These are phyloP conservation scores for Microsporum canis DNA, from an alignment of 2,329 filamentous ascomycete genomes.

Conservation along the genomic window DNA sequence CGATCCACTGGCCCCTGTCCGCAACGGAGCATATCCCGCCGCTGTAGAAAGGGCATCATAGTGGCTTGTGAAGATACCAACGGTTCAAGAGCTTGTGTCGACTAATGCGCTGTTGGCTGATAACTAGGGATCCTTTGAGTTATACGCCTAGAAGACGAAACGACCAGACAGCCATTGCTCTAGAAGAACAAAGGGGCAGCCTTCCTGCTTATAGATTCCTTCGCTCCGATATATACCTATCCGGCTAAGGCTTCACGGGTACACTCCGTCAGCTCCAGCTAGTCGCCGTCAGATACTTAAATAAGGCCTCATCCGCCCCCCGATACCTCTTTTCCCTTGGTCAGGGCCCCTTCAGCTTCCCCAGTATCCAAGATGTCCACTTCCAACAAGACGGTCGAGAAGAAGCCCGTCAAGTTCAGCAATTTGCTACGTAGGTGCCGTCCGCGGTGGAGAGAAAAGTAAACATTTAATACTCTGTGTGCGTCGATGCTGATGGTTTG, in stretches of 20 bases:
- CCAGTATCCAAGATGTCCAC: constrained; percentile 23
- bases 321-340: constrained; percentile 61
- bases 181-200: neutral
- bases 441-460: neutral
- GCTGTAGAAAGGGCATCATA: neutral
- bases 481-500: constrained; percentile 8
- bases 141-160: neutral
- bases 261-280: neutral
- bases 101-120: neutral
- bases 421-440: constrained; percentile 64
- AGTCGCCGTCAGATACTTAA: neutral
- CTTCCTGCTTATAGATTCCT: neutral
- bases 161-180: neutral
- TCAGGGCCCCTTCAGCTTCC: constrained; percentile 68
- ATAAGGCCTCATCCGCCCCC: neutral
- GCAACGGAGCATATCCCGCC: neutral
- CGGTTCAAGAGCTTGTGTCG: neutral
- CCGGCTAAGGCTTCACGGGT: neutral
- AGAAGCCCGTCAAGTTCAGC: constrained; percentile 99
- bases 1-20: constrained; percentile 1
- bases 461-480: neutral
- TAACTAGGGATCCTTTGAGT: neutral
- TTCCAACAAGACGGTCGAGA: constrained; percentile 58
- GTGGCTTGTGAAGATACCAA: neutral
- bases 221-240: neutral